Percentiles rank a stretch among this genome's conserved stretches.
Evolutionary conservation across 257 asterid species (phyloP).

Genomic region (Primulina eburnea): DNA sequence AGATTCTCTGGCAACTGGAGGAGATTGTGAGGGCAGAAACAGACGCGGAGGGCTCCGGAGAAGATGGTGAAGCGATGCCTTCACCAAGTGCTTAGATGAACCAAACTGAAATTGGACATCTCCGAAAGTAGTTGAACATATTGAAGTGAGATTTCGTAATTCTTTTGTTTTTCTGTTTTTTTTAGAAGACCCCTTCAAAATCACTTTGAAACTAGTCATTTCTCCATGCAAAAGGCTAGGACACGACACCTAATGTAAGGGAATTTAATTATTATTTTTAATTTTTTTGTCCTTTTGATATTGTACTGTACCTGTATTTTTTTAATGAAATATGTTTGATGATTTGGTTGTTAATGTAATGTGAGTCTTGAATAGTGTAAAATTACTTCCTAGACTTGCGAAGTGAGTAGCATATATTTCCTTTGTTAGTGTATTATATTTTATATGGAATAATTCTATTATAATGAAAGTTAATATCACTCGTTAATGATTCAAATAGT

Average conservation of each 20-base stretch:
- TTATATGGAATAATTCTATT: too few species aligned
- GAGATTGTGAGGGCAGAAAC: constrained; percentile 70
- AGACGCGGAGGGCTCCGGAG: constrained; percentile 51
- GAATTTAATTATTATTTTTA: neutral
- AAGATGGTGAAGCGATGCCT: constrained; percentile 46
- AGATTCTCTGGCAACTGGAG: constrained; percentile 72
- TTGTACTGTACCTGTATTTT: too few species aligned
- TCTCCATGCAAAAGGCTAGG: neutral
- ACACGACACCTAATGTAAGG: neutral
- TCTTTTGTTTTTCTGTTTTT: too few species aligned
- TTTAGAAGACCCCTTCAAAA: neutral
- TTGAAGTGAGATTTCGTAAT: neutral
- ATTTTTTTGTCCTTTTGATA: neutral
- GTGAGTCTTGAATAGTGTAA: neutral
- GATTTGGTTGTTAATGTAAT: too few species aligned
- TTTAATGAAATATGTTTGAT: too few species aligned
- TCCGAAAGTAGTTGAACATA: neutral
- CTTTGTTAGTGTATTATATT: too few species aligned
- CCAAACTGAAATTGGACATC: too few species aligned
- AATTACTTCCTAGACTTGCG: neutral
- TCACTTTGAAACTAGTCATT: neutral
- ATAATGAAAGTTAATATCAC: too few species aligned
- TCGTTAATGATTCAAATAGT: too few species aligned
- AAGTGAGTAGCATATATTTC: too few species aligned
- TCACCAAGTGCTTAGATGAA: constrained; percentile 46